Base-by-base conservation (phyloP, 1,139 yeast genomes). In the Kodamaea ohmeri region DNA sequence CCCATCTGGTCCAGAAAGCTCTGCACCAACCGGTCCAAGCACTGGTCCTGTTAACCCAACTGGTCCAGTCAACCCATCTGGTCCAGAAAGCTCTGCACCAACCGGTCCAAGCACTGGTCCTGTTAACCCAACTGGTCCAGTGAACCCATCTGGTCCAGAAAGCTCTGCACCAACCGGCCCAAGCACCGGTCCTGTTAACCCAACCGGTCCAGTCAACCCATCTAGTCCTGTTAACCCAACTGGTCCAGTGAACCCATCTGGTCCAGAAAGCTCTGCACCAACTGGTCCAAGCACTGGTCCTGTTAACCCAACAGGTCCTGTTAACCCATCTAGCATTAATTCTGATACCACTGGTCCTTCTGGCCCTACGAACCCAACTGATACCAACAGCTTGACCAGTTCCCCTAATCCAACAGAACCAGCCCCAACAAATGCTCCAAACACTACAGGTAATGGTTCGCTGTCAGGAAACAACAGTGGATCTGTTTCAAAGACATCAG, bases 11-110 rank as follows among this genome's bases (percentile, higher is more conserved):
- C 31, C 31, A 5, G 9, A 6, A 9, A 20, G 22, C 22, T 20
- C 22, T 20, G 9, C 22, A 8, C 15, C 15, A 11, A 9, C 20
- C 5, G 17, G n/a, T 16, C n/a, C n/a, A 6, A 8, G 8, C 6
- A 8, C 20, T 15, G 20, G 31, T 27, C 31, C 20, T 7, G 14
- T 14, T 14, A 27, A 9, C 14, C 31, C 31, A n/a, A 27, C 31
- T 15, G 20, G 31, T 27, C 31, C 20, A 6, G 17, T 14, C 17
- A 14, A 14, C 14, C 31, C 31, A 27, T 6, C 20, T 15, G 20
- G 17, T 8, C 31, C 49, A 2, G 50, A 53, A 6, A 58, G 62
- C 13, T 14, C 14, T 7, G 9, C 20, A n/a, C n/a, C n/a, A n/a
- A n/a, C n/a, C n/a, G n/a, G n/a, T n/a, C n/a, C n/a, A n/a, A n/a